Percentiles rank a stretch among this genome's conserved stretches.
These are phyloP conservation scores for Moesziomyces parantarcticus DNA, from an alignment of 1,284 basidiomycete species.

Conservation along the genomic window DNA sequence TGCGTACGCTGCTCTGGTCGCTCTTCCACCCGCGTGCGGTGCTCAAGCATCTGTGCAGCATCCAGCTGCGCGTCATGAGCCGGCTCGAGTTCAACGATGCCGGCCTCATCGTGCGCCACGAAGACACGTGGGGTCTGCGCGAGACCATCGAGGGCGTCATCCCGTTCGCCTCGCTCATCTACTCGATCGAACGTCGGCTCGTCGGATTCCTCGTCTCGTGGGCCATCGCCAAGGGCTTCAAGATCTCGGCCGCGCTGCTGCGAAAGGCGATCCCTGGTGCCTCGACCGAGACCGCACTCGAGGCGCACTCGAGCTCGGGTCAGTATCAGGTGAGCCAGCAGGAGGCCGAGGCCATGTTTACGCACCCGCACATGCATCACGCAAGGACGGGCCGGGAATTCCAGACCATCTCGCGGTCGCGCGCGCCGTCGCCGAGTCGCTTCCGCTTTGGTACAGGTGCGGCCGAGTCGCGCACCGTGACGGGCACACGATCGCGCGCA, in stretches of 20 bases:
- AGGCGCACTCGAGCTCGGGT: slow-evolving; percentile 7
- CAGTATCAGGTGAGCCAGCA: slow-evolving; percentile 34
- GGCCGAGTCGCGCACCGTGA: slow-evolving; percentile 25
- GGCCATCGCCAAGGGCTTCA: slow-evolving; percentile 60
- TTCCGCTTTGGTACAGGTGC: slow-evolving; percentile 39
- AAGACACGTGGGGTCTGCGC: slow-evolving; percentile 66
- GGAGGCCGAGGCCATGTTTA: slow-evolving; percentile 42
- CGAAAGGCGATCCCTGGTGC: slow-evolving; percentile 37
- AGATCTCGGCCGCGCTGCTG: slow-evolving; percentile 47
- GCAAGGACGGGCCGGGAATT: slow-evolving; percentile 27
- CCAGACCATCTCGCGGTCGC: slow-evolving; percentile 58
- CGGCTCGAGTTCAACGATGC: slow-evolving; percentile 68
- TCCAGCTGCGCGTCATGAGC: slow-evolving; percentile 65
- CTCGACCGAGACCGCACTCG: slow-evolving; percentile 13
- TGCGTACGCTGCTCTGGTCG: slow-evolving; percentile 58
- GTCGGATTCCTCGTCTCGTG: slow-evolving; percentile 59
- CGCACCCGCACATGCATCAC: slow-evolving; percentile 24
- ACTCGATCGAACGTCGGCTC: slow-evolving; percentile 60
- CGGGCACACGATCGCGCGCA: slow-evolving; percentile 57
- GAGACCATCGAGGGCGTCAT: slow-evolving; percentile 66
- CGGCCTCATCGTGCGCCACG: slow-evolving; percentile 65
- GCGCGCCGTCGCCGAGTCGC: slow-evolving; percentile 55
- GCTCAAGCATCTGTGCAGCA: slow-evolving; percentile 59
- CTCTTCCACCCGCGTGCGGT: slow-evolving; percentile 58
- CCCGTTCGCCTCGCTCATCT: slow-evolving; percentile 61